Conservation (phyloP, 2,329 filamentous ascomycete species). For the Colletotrichum theobromicola region DNA sequence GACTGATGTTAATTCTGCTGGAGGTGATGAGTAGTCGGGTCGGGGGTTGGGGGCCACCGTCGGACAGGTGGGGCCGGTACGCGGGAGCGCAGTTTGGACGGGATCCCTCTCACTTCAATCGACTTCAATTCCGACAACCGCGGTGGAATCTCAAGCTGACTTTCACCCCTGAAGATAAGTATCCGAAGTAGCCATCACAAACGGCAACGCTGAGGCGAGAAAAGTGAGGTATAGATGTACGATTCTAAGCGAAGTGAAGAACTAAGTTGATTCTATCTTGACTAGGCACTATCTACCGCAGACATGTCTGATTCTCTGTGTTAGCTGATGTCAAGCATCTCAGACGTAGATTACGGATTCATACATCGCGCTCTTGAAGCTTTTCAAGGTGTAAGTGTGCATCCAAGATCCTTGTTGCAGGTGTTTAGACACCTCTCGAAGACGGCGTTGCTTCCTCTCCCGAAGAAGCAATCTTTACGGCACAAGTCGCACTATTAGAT, state of each 20-base stretch:
- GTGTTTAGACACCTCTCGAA: not conserved
- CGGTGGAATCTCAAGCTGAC: too few relatives aligned
- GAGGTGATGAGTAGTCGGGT: too few relatives aligned
- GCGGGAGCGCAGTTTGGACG: too few relatives aligned
- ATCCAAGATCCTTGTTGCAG: not conserved
- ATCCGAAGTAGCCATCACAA: too few relatives aligned
- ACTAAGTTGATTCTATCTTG: not conserved
- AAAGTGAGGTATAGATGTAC: not conserved
- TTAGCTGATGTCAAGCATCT: not conserved
- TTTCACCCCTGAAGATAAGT: too few relatives aligned
- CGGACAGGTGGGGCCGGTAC: too few relatives aligned
- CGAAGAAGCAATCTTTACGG: not conserved
- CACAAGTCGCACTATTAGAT: not conserved
- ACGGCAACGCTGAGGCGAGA: not conserved
- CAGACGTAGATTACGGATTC: not conserved
- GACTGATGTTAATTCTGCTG: too few relatives aligned
- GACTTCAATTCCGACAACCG: too few relatives aligned
- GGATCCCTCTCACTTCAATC: too few relatives aligned
- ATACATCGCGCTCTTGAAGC: not conserved
- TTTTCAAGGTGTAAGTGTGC: not conserved
- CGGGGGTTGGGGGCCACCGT: too few relatives aligned
- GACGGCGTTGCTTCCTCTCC: not conserved
- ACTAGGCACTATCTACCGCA: not conserved
- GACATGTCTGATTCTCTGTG: not conserved
- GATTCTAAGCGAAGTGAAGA: not conserved